A percentile compares a stretch with the other conserved stretches of the same genome.
Evolutionary conservation across 352 stramenopile species (phyloP).

Genomic region (Elongisporangium anandrum): DNA sequence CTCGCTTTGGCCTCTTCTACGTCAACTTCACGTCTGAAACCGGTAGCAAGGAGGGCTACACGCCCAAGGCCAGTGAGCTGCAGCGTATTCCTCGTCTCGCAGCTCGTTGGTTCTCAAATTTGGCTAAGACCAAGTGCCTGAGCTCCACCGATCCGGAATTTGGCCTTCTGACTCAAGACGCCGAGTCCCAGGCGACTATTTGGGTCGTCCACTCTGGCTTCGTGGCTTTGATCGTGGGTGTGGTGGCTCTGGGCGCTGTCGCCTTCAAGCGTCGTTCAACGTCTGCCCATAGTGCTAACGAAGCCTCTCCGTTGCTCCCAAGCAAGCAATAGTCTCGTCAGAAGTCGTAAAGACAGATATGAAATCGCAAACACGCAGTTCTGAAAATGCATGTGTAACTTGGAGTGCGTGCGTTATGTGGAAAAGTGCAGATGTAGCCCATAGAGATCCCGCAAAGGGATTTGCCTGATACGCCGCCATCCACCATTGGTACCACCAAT

Average conservation of each 20-base stretch:
- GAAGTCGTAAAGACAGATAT: no score
- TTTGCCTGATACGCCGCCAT: no score
- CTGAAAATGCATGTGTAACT: no score
- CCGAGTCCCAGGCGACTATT: not conserved
- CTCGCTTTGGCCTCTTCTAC: constrained; percentile 33
- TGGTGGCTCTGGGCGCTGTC: not conserved
- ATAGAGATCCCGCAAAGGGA: no score
- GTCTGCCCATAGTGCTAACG: not conserved
- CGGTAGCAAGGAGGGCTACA: constrained; percentile 25
- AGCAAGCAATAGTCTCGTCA: not conserved
- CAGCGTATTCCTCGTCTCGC: constrained; percentile 17
- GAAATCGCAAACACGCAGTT: no score
- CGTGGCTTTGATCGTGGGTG: not conserved
- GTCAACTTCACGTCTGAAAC: constrained; percentile 21
- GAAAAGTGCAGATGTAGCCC: no score
- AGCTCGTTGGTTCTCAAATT: constrained; percentile 14
- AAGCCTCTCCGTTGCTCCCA: not conserved
- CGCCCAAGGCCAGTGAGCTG: constrained; percentile 13
- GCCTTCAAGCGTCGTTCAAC: not conserved
- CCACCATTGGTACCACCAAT: not conserved
- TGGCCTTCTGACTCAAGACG: not conserved
- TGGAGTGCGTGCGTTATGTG: no score
- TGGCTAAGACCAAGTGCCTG: constrained; percentile 5
- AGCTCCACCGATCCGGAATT: not conserved
- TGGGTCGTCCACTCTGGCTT: not conserved